phyloP scores from a whole-genome alignment of 2,329 filamentous ascomycete species.

The Penicillium verrucosum region DNA sequence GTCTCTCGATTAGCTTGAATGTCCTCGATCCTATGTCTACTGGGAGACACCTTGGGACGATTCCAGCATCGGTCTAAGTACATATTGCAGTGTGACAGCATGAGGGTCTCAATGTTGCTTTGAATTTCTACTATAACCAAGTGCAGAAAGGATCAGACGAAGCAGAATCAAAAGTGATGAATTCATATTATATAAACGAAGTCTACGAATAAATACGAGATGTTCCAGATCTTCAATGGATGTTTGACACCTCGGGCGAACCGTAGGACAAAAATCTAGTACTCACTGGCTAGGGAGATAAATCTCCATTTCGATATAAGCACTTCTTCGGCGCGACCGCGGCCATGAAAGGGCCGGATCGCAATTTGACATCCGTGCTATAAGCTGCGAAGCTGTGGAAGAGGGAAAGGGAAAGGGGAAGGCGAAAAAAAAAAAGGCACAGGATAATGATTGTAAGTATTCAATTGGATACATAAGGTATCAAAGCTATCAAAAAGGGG shows the following conservation, averaged over 20 bases:
- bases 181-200: not conserved
- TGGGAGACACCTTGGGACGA: not conserved
- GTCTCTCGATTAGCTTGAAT: not conserved
- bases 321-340: constrained; percentile 99
- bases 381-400: constrained; percentile 45
- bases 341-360: constrained; percentile 80
- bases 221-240: constrained; percentile 48
- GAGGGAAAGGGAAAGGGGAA: not conserved
- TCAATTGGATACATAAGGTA: constrained; percentile 2
- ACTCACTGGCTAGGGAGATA: constrained; percentile 38
- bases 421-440: not conserved
- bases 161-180: not conserved
- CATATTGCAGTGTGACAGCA: no score
- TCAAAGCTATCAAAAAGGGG: not conserved
- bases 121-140: not conserved
- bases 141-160: not conserved
- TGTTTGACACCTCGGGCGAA: constrained; percentile 37
- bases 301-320: constrained; percentile 61
- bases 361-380: constrained; percentile 99
- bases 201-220: constrained; percentile 7
- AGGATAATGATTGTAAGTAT: not conserved
- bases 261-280: constrained; percentile 44
- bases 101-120: no score
- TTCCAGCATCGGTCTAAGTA: not conserved
- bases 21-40: not conserved